Evolutionary conservation across 768 basidiomycete species (phyloP), one percentile per base, ranked within the genome.

Genomic region (Kwoniella dendrophila): DNA sequence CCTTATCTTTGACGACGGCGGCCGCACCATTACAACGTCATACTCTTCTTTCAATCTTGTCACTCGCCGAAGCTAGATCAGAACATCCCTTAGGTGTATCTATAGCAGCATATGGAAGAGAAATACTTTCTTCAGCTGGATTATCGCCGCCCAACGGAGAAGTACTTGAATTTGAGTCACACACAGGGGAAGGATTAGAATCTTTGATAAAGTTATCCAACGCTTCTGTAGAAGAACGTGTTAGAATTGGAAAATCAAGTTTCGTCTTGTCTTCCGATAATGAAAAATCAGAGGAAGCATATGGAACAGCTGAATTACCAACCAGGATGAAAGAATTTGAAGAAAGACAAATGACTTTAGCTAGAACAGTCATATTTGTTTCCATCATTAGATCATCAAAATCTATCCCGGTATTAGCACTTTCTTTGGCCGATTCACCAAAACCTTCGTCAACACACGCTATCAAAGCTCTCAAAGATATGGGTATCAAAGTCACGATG

Each of bases 1-100:
- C 75, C 4, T 56, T 76, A 6, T 73, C 69, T 14, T 52, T 63
- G 29, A 74, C 74, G 12, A 73, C 71, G 4, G 68, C 72, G 8
- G 75, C 76, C 4, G 38, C 67, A 8, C 71, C 71, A 0, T 58
- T 74, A 16, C 78, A 76, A 55, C 71, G 70, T 30, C 78, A 77
- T 41, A 66, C 71, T 18, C 82, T 93, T 26, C 80, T 98, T 14
- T 85, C 91, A 1, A 87, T 96, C 84, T 83, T 98, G 36, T 85
- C 88, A 27, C 88, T 88, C 1, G 88, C 92, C 0, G 95, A 99
- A 78, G 88, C 89, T 10, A 86, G 87, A 63, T 97, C 94, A 0
- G 96, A 98, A 77, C 96, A 99, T 74, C 96, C 96, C 1, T 86
- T 99, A 22, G 96, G 95, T 10, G 90, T 90, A 73, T 94, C 96